phyloP scores from a whole-genome alignment of 2,329 filamentous ascomycete species.

The Aspergillus tanneri region DNA sequence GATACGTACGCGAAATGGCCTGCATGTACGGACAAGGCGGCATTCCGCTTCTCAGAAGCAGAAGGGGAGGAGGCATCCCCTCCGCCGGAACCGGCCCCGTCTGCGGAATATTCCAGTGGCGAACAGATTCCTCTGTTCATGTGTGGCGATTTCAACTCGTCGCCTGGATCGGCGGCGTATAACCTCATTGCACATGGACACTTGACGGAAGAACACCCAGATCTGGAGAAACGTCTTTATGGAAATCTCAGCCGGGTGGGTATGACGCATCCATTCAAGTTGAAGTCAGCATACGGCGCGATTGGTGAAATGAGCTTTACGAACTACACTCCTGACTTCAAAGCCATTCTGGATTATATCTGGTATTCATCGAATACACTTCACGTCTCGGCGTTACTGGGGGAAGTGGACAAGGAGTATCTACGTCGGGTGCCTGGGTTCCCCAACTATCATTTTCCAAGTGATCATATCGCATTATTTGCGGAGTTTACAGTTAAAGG shows the following conservation, averaged over 20 bases:
- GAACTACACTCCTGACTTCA: slow-evolving; percentile 94
- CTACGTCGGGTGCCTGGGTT: slow-evolving; percentile 85
- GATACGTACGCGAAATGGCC: slow-evolving; percentile 81
- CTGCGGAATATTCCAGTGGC: slow-evolving; percentile 79
- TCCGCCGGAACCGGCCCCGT: slow-evolving; percentile 67
- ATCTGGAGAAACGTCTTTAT: slow-evolving; percentile 79
- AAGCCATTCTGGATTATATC: slow-evolving; percentile 91
- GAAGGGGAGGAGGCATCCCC: slow-evolving; percentile 47
- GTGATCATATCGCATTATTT: slow-evolving; percentile 86
- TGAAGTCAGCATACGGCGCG: slow-evolving; percentile 84
- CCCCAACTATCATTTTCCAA: slow-evolving; percentile 91
- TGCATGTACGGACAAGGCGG: slow-evolving; percentile 74
- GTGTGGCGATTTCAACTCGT: slow-evolving; percentile 96
- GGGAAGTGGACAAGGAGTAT: slow-evolving; percentile 81
- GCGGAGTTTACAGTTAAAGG: slow-evolving; percentile 87
- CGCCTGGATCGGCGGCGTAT: slow-evolving; percentile 81
- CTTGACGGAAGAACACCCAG: slow-evolving; percentile 73
- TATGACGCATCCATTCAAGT: slow-evolving; percentile 89
- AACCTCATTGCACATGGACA: slow-evolving; percentile 81
- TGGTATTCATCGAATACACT: slow-evolving; percentile 94
- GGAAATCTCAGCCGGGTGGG: slow-evolving; percentile 90
- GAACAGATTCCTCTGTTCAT: slow-evolving; percentile 87
- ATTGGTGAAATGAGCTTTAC: slow-evolving; percentile 89
- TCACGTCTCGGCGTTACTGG: slow-evolving; percentile 78
- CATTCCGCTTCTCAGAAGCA: slow-evolving; percentile 52